A percentile compares a stretch with the other conserved stretches of the same genome.
phyloP scores from a whole-genome alignment of 345 rosid genomes.

The Populus alba region DNA sequence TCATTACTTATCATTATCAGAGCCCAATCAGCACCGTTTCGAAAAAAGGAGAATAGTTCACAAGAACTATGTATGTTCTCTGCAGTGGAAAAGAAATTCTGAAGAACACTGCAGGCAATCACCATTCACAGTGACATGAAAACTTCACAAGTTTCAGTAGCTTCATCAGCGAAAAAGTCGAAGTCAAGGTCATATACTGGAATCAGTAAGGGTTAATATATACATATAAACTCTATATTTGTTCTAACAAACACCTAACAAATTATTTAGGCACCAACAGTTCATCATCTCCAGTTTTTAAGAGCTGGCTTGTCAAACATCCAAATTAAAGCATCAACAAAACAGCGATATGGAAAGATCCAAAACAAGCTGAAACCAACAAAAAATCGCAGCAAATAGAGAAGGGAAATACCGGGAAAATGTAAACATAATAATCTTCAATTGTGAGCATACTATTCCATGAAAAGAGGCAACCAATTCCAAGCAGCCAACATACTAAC shows the following conservation, averaged over 20 bases:
- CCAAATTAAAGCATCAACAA: background rate
- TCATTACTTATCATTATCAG: background rate
- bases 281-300: too few species aligned
- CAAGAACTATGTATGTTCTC: background rate
- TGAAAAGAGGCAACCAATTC: slow-evolving; percentile 71
- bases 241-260: background rate
- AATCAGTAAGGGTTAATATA: background rate
- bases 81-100: background rate
- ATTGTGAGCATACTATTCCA: slow-evolving; percentile 88
- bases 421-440: slow-evolving; percentile 53
- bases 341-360: background rate
- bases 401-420: slow-evolving; percentile 57
- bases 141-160: background rate
- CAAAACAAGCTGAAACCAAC: background rate
- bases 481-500: slow-evolving; percentile 72
- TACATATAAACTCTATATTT: background rate
- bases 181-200: background rate
- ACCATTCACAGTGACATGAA: background rate
- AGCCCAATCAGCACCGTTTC: background rate
- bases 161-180: background rate
- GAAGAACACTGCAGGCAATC: background rate
- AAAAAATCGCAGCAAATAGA: background rate
- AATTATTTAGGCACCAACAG: too few species aligned
- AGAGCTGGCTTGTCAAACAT: too few species aligned
- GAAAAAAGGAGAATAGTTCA: too few species aligned